Evolutionary conservation across 345 rosid genomes (phyloP), one percentile per base, ranked within the genome.

Genomic region (Citrus unshiu): DNA sequence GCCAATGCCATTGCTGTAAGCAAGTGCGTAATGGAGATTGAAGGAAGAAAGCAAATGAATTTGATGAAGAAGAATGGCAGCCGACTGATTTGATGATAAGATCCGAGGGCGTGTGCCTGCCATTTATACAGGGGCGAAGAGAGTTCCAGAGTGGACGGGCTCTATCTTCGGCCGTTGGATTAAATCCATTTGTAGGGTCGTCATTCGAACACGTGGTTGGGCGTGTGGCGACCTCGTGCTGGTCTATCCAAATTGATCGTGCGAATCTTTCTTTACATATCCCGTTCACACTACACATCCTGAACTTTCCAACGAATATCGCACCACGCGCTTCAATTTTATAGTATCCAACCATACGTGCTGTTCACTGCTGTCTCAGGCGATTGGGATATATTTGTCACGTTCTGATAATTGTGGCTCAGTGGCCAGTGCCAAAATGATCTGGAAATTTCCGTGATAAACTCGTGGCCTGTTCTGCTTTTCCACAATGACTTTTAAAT

Each of bases 171-270:
- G 34, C 88, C 93, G 95, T 90, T 66, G 70, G 95, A 93, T 90
- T 0, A 8, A 2, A 0, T 12, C 4, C 58, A 30, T 43, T 46
- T 85, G 84, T 85, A 85, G 32, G 85, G 84, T 2, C 0, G 0
- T 1, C 69, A 73, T 71, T 6, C 4, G 2, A 25, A 25, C 93
- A 86, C 83, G 82, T 83, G 80, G 29, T 19, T 19, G 1, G 81
- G 92, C 97, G 91, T 90, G 97, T 93, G 97, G 90, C 13, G 75
- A 57, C 67, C 97, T 84, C 92, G 89, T 91, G 97, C 76, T 70
- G 89, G 78, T 59, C 43, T 49, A 80, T 39, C 77, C 75, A 85
- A 75, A 68, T 65, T 57, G 86, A 35, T 35, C 30, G 77, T 12
- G 68, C 81, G 74, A 54, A 78, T 29, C 54, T 61, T 73, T 34